A percentile compares a stretch with the other conserved stretches of the same genome.
Evolutionary conservation across 1,284 basidiomycete species (phyloP).

Genomic region (Fomitopsis pinicola): DNA sequence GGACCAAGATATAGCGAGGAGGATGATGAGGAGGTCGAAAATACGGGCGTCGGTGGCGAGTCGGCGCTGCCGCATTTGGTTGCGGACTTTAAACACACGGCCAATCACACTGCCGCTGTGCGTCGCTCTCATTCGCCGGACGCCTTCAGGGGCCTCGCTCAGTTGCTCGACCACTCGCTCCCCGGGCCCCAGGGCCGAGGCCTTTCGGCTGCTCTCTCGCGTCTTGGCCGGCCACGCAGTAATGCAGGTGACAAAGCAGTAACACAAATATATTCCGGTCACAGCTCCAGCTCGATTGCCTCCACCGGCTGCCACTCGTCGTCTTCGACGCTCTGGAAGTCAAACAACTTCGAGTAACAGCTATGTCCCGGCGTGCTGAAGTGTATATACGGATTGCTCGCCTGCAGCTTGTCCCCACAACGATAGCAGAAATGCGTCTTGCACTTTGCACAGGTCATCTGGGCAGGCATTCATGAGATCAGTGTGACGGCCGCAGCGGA

Average conservation of each 20-base stretch:
- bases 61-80: conserved; percentile 7
- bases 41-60: conserved; percentile 9
- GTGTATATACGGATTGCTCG: conserved; percentile 61
- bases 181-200: not conserved
- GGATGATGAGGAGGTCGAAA: conserved; percentile 24
- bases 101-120: conserved; percentile 1
- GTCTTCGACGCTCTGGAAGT: conserved; percentile 36
- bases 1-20: conserved; percentile 17
- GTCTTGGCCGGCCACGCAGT: not conserved
- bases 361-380: conserved; percentile 51
- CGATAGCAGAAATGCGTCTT: conserved; percentile 74
- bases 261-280: conserved; percentile 1
- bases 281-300: conserved; percentile 30
- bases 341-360: conserved; percentile 69
- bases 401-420: conserved; percentile 52
- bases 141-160: not conserved
- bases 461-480: conserved; percentile 8
- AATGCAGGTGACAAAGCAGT: not conserved
- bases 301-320: conserved; percentile 53
- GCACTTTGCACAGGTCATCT: conserved; percentile 76
- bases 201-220: not conserved
- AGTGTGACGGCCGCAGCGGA: not conserved
- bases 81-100: conserved; percentile 21
- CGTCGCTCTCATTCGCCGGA: not conserved
- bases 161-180: not conserved